These are phyloP conservation scores for Cryptococcus depauperatus DNA, from an alignment of 1,284 basidiomycete genomes.

Conservation along the genomic window DNA sequence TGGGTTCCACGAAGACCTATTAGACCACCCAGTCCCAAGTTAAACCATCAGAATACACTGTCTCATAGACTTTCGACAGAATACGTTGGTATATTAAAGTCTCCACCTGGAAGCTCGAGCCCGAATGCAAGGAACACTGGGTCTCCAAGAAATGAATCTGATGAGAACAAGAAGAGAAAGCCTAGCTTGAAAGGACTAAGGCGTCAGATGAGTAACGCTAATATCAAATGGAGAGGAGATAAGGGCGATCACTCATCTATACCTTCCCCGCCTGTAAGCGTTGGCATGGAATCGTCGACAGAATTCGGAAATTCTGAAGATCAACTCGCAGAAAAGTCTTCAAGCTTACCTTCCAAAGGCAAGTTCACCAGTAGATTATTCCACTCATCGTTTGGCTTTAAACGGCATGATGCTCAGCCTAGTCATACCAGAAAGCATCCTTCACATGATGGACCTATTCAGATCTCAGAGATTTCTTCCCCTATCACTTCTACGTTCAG, in stretches of 20 bases:
- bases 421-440: constrained; percentile 3
- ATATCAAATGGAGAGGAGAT: constrained; percentile 10
- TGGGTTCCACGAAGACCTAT: constrained; percentile 32
- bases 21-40: constrained; percentile 32
- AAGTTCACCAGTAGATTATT: constrained; percentile 9
- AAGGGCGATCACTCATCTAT: constrained; percentile 11
- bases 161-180: constrained; percentile 8
- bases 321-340: background rate
- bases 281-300: background rate
- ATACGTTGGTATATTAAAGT: constrained; percentile 18
- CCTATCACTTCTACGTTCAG: constrained; percentile 6
- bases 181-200: constrained; percentile 17
- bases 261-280: background rate
- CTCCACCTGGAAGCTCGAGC: constrained; percentile 6
- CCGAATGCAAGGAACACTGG: background rate
- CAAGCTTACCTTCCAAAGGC: constrained; percentile 4
- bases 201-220: constrained; percentile 20
- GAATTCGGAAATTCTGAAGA: constrained; percentile 10
- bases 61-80: constrained; percentile 28
- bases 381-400: constrained; percentile 9
- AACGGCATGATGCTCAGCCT: constrained; percentile 5
- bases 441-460: constrained; percentile 8
- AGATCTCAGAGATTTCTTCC: constrained; percentile 4
- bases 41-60: constrained; percentile 14
- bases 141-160: background rate